phyloP scores from a whole-genome alignment of 306 rosid genomes.

The Quercus robur region DNA sequence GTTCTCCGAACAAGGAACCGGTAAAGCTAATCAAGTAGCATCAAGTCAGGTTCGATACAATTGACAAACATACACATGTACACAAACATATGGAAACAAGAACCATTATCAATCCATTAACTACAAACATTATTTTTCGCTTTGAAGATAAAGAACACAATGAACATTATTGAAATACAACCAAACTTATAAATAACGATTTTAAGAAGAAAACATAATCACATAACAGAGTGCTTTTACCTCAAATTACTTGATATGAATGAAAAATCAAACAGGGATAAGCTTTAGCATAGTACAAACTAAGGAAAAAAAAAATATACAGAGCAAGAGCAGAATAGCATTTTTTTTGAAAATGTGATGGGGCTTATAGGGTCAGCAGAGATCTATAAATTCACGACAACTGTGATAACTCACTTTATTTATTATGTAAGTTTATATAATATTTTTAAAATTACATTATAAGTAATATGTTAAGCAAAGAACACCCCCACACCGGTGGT shows the following conservation, averaged over 20 bases:
- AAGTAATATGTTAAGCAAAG: no score
- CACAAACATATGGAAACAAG: not conserved
- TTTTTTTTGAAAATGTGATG: not conserved
- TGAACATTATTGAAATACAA: not conserved
- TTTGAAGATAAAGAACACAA: not conserved
- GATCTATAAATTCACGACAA: no score
- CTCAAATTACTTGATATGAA: constrained; percentile 31
- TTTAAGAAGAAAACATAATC: not conserved
- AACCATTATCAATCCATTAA: not conserved
- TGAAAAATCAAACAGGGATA: constrained; percentile 38
- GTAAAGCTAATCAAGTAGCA: constrained; percentile 51
- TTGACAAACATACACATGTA: not conserved
- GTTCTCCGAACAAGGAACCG: constrained; percentile 88
- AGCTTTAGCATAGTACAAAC: constrained; percentile 62
- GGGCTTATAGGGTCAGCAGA: not conserved
- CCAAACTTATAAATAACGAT: not conserved
- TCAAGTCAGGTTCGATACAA: constrained; percentile 2
- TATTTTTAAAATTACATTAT: no score
- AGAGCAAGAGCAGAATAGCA: constrained; percentile 21
- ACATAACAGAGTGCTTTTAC: constrained; percentile 22
- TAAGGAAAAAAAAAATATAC: not conserved
- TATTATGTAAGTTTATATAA: no score
- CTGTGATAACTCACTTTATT: no score
- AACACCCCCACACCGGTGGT: no score
- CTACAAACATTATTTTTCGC: not conserved